Conservation (phyloP, 2,329 filamentous ascomycete genomes). For the Pleoardoris graminearum region DNA sequence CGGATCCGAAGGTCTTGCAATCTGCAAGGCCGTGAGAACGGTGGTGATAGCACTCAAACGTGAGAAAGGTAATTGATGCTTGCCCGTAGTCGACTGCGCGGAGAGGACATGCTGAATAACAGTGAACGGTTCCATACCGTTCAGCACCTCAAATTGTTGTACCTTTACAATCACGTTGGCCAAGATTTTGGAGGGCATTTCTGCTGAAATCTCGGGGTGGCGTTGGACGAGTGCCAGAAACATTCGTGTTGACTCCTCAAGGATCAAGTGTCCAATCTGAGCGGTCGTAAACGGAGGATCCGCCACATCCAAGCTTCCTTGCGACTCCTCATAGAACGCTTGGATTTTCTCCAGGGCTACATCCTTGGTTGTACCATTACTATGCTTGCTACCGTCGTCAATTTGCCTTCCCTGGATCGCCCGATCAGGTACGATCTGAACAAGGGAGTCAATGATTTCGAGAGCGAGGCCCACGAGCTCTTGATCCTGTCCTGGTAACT, state of each 20-base stretch:
- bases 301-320: constrained; percentile 39
- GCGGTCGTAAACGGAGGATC: constrained; percentile 32
- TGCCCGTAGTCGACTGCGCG: neutral
- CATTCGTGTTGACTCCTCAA: constrained; percentile 36
- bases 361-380: constrained; percentile 14
- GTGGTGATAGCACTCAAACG: constrained; percentile 38
- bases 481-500: constrained; percentile 10
- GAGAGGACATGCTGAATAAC: constrained; percentile 30
- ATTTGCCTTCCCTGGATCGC: constrained; percentile 25
- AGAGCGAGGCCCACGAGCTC: constrained; percentile 34
- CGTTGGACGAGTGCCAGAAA: constrained; percentile 29
- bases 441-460: constrained; percentile 43
- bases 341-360: constrained; percentile 24
- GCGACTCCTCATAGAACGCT: constrained; percentile 42
- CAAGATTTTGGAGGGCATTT: constrained; percentile 39
- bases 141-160: constrained; percentile 27
- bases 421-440: constrained; percentile 44
- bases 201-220: constrained; percentile 19
- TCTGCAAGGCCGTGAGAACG: constrained; percentile 40
- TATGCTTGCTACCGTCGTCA: constrained; percentile 6
- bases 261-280: constrained; percentile 32
- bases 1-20: constrained; percentile 24
- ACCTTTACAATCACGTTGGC: constrained; percentile 40
- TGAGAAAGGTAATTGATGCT: constrained; percentile 25
- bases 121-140: constrained; percentile 29